Evolutionary conservation across 495 filamentous ascomycete genomes (phyloP), one percentile per base, ranked within the genome.

Genomic region (Collariella sp.): DNA sequence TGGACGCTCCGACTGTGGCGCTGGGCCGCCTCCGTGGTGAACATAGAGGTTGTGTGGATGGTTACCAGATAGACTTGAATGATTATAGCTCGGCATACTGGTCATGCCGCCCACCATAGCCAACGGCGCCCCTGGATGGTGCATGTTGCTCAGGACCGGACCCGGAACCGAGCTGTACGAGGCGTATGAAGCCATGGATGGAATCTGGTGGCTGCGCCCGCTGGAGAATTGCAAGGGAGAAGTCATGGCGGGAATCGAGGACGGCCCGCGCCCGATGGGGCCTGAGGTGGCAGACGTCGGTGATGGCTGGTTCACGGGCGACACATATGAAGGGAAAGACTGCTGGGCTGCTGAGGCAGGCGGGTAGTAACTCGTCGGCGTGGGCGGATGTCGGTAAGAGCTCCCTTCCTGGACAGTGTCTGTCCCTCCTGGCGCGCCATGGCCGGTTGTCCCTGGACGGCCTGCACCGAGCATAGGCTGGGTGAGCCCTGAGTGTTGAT

Each of bases 131-230:
- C 81, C 81, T 2, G 90, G 90, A 60, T 88, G 83, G 26, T 89
- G 72, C 66, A 91, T 87, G 52, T 80, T 80, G 39, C 86, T 84
- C 74, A 90, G 79, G 12, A 96, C 83, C 0, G 88, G 83, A 0
- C 85, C 86, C 7, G 85, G 78, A 3, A 62, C 47, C 12, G 51
- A 52, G 22, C 47, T 54, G 35, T 61, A 51, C 4, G 34, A 46
- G 1, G 29, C 18, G 38, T 62, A 63, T 13, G 40, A 56, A 50
- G 12, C 49, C 33, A 56, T 62, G 56, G 40, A 45, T 31, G 42
- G 62, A 41, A 52, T 39, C 44, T 12, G 49, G 52, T 47, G 59
- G 43, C 15, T 22, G 15, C 56, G 35, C 72, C 79, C 23, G 73
- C 52, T 42, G 0, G 46, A 12, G 33, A 59, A 67, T 11, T 54